phyloP scores from a whole-genome alignment of 2,329 filamentous ascomycete species.

The Orbilia oligospora region DNA sequence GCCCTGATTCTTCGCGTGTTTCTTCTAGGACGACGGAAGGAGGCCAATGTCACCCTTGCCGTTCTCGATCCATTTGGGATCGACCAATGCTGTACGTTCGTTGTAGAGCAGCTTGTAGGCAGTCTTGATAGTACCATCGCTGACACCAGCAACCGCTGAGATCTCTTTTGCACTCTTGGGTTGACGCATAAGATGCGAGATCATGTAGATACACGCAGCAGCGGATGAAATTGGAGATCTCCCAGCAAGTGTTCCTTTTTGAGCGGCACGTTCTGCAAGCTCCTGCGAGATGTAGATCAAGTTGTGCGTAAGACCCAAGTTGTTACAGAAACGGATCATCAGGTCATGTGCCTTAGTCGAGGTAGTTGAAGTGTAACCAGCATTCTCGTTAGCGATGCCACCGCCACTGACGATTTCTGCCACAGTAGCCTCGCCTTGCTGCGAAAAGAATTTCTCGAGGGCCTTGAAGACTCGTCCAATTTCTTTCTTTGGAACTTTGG shows the following conservation, averaged over 20 bases:
- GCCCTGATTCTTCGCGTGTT: conserved; percentile 18
- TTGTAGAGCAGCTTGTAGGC: conserved; percentile 91
- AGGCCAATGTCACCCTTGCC: conserved; percentile 79
- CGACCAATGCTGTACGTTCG: conserved; percentile 80
- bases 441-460: conserved; percentile 87
- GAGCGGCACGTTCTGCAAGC: conserved; percentile 82
- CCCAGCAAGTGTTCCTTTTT: conserved; percentile 85
- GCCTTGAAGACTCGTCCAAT: conserved; percentile 96
- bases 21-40: conserved; percentile 74
- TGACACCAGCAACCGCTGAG: conserved; percentile 85
- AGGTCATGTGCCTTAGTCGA: conserved; percentile 87
- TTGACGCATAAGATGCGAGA: conserved; percentile 86
- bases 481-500: conserved; percentile 95
- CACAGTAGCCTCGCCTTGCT: conserved; percentile 76
- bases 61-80: conserved; percentile 80
- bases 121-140: conserved; percentile 95
- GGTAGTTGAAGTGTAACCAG: conserved; percentile 78
- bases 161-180: conserved; percentile 88
- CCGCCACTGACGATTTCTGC: conserved; percentile 71
- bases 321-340: conserved; percentile 89
- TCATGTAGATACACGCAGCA: conserved; percentile 96
- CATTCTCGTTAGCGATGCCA: conserved; percentile 65
- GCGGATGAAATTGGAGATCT: conserved; percentile 94
- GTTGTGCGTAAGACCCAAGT: conserved; percentile 80
- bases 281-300: conserved; percentile 85